Evolutionary conservation across 495 filamentous ascomycete genomes (phyloP), one percentile per base, ranked within the genome.

Genomic region (Lophiotrema nucula): DNA sequence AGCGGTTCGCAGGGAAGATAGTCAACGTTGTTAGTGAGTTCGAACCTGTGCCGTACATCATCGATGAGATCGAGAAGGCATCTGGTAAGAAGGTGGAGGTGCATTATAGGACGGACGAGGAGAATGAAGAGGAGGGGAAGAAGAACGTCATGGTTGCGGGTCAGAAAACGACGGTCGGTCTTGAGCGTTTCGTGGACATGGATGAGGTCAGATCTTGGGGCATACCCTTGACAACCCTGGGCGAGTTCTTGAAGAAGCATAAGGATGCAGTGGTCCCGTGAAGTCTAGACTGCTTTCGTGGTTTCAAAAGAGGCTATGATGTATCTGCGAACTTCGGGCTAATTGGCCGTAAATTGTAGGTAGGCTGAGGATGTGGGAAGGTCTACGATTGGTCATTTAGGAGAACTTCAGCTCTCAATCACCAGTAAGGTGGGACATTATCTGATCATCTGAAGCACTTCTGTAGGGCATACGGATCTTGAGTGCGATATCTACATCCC

Each of bases 21-120:
- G 66, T 83, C 12, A 65, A 67, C 21, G 25, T 81, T 13, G 73
- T 63, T 4, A 71, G 73, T 1, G 69, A 83, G 58, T 43, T 68
- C 19, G 27, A 74, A 41, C 62, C 54, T 0, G 44, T 72, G 0
- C 70, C 73, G 1, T 49, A 72, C 4, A 41, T 77, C 0, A 38
- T 78, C 33, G 35, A 62, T 31, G 27, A 60, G 16, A 26, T 82
- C 12, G 65, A 63, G 3, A 39, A 43, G 13, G 72, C 62, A 0
- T 70, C 67, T 0, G 73, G 74, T 13, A 67, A 67, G 39, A 44
- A 71, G 1, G 52, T 80, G 1, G 56, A 67, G 35, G 66, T 60
- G 0, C n/a, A 51, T 11, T 79, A 69, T 48, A 31, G 77, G 52
- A 65, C 69, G 0, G 70, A 76, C 11, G 73, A 75, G 45, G 74